Conservation (phyloP, 2,329 filamentous ascomycete species). For the Leptographium wingfieldii region DNA sequence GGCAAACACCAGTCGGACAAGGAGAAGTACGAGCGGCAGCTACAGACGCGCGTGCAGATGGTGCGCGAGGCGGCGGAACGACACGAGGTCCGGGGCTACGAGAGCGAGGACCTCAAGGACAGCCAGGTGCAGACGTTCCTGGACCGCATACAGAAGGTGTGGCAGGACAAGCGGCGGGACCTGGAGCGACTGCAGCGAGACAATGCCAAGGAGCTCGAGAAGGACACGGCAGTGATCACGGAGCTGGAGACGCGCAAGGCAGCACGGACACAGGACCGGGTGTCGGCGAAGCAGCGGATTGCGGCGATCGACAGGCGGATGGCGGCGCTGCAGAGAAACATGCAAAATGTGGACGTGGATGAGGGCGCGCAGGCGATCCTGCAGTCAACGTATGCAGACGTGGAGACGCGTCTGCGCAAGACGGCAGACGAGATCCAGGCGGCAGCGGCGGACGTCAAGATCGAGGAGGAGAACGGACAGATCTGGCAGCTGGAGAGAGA, state of each 20-base stretch:
- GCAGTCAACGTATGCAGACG: conserved; percentile 59
- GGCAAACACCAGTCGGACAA: conserved; percentile 79
- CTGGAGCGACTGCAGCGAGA: conserved; percentile 58
- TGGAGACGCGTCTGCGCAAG: conserved; percentile 48
- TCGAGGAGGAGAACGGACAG: conserved; percentile 52
- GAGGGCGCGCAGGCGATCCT: conserved; percentile 73
- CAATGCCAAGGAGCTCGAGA: conserved; percentile 59
- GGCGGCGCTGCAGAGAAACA: conserved; percentile 49
- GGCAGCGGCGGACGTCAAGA: conserved; percentile 56
- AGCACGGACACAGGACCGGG: conserved; percentile 59
- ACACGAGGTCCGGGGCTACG: conserved; percentile 75
- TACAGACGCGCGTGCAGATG: conserved; percentile 57
- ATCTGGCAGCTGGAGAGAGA: conserved; percentile 60
- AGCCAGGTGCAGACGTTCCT: conserved; percentile 64
- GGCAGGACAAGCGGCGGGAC: conserved; percentile 65
- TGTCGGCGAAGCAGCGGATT: conserved; percentile 61
- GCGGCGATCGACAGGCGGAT: conserved; percentile 60
- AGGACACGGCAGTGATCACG: conserved; percentile 59
- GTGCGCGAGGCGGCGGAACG: conserved; percentile 65
- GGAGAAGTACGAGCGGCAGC: conserved; percentile 70
- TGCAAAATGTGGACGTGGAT: conserved; percentile 66
- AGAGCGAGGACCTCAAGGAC: conserved; percentile 59
- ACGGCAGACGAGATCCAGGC: conserved; percentile 50
- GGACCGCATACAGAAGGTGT: conserved; percentile 60
- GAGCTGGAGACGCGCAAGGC: conserved; percentile 64